These are phyloP conservation scores for Macrophomina pseudophaseolina DNA, from an alignment of 2,329 filamentous ascomycete genomes.

Conservation along the genomic window DNA sequence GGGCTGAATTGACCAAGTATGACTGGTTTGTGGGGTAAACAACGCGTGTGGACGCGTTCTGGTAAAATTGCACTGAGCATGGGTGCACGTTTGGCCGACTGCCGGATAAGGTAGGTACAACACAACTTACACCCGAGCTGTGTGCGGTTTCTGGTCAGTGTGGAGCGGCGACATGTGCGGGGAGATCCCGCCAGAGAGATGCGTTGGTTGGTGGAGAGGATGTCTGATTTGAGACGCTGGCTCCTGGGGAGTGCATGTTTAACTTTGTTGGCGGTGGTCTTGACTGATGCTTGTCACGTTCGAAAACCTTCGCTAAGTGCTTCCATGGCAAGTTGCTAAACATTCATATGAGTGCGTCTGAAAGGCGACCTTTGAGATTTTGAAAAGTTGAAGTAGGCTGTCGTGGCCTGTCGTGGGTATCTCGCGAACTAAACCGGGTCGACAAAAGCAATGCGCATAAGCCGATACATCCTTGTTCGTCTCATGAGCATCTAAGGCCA, in stretches of 20 bases:
- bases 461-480: too few relatives aligned
- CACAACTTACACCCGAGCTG: neutral
- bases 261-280: neutral
- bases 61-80: neutral
- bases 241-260: neutral
- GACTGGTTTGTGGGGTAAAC: conserved; percentile 11
- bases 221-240: neutral
- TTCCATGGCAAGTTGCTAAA: too few relatives aligned
- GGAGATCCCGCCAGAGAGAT: neutral
- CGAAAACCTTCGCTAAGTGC: too few relatives aligned
- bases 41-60: conserved; percentile 1
- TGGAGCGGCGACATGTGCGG: neutral
- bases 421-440: too few relatives aligned
- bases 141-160: neutral
- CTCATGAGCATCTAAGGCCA: too few relatives aligned
- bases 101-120: neutral
- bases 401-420: too few relatives aligned
- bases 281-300: too few relatives aligned
- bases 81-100: neutral
- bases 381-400: too few relatives aligned
- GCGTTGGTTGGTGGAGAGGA: neutral
- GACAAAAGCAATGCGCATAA: too few relatives aligned
- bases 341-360: too few relatives aligned
- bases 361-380: too few relatives aligned
- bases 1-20: neutral